Conservation (phyloP, 1,284 basidiomycete genomes). For the Agaricales sp. region DNA sequence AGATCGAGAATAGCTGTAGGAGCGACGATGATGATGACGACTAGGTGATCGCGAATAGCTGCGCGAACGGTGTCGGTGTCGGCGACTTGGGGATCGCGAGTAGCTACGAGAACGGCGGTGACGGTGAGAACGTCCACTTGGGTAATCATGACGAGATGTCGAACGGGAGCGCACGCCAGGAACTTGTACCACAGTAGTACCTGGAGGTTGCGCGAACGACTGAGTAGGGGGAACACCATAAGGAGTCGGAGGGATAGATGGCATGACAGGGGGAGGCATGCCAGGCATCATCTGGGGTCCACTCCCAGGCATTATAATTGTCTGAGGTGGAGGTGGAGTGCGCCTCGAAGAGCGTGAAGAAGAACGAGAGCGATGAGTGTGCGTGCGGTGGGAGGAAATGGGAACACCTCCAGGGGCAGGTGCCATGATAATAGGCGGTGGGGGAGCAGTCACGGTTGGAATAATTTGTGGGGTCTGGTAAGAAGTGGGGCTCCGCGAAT, state of each 20-base stretch:
- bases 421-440: neutral
- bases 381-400: neutral
- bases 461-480: conserved; percentile 13
- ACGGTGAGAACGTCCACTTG: neutral
- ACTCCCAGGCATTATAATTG: neutral
- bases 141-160: no score
- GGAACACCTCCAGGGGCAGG: neutral
- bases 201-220: no score
- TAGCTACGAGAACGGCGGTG: neutral
- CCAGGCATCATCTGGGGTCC: neutral
- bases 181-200: no score
- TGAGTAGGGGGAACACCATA: no score
- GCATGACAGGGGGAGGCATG: no score
- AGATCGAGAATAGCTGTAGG: neutral
- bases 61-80: neutral
- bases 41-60: neutral
- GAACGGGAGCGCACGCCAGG: no score
- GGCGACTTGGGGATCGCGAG: neutral
- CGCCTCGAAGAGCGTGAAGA: conserved; percentile 11
- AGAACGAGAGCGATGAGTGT: conserved; percentile 8
- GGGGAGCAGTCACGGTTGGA: conserved; percentile 15
- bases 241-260: no score
- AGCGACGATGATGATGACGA: neutral
- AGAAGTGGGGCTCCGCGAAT: conserved; percentile 16
- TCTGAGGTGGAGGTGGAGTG: neutral